Base-by-base conservation (phyloP, 1,284 basidiomycete species). In the Malassezia dermatis region DNA sequence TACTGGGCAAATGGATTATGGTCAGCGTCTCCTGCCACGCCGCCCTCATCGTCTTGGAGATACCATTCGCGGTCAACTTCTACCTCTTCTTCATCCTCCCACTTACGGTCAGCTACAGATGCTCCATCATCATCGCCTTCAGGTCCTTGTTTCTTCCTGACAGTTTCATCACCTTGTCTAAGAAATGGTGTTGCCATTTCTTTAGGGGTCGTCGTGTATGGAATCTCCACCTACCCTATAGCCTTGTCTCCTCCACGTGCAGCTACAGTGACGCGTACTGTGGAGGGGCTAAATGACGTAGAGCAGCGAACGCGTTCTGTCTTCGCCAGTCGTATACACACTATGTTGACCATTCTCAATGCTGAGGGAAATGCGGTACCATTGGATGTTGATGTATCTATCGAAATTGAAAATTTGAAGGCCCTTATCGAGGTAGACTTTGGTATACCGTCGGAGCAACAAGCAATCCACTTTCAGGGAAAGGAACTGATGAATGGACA, bases 1-100 rank as follows among this genome's bases (percentile, higher is more conserved):
- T 93, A 98, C 64, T 93, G 88, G 0, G 89, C 80, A 35, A 98
- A 84, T 0, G 89, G 89, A 67, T 94, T 94, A 73, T 88, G 85
- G 60, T 89, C 90, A 48, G 89, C 87, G 58, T 91, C 88, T 4
- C 87, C 89, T 5, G 77, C 78, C 66, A 79, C 61, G 10, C 52
- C 65, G 23, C 60, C 64, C 43, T 69, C 69, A 24, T 72, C 70
- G 60, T 66, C 69, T 21, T 59, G 55, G 15, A 52, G 54, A 53
- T 75, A 72, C 69, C 71, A 72, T 42, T 71, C 65, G 10, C 69
- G 63, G 27, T 67, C 60, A 13, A 71, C 57, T 23, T 57, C 48
- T 11, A 52, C 48, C 12, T 59, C 61, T 12, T 61, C 66, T 21
- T 71, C 67, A 10, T 66, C 53, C 27, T 70, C 69, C 68, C 68